Evolutionary conservation across 2,329 filamentous ascomycete genomes (phyloP), one percentile per base, ranked within the genome.

Genomic region (Hortaea werneckii): DNA sequence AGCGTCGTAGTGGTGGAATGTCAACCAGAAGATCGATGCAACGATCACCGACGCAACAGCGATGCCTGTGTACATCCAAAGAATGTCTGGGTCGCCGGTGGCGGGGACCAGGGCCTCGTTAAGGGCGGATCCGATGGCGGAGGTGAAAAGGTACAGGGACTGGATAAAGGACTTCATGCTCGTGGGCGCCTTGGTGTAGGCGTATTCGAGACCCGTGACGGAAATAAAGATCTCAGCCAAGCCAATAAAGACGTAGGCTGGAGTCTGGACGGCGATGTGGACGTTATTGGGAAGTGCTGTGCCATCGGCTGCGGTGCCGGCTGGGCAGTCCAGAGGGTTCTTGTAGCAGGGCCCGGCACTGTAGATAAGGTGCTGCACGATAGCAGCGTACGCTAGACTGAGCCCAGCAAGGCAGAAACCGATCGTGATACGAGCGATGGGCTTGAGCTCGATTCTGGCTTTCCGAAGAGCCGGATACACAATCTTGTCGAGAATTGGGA

Each of bases 51-150:
- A 51, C 12, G 50, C 53, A 12, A 58, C 39, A 4, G 52, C 48
- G 6, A 63, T 48, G 7, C 59, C 59, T 13, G 55, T 58, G 47
- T 62, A 62, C 72, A 85, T 75, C 78, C 79, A 84, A 47, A 81
- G 58, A 54, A 84, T 73, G 53, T 78, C 71, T 20, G 82, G 83
- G 58, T 87, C 78, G 46, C 73, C 73, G 5, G 78, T 75, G 5
- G 72, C 65, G 0, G 80, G 78, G 1, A 78, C 73, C 9, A 85
- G 66, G 2, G 80, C 75, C 54, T 81, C 76, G 2, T 76, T 78
- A 20, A 87, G 65, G 29, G 75, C 76, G 1, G 77, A 72, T 3
- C 76, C 77, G 39, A 78, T 70, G 3, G 78, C 79, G 40, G 69
- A 76, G 35, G 77, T 81, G 50, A 82, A 70, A 46, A 80, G 68